Percentiles rank a stretch among this genome's conserved stretches.
Evolutionary conservation across 352 stramenopile genomes (phyloP).

Genomic region (Phytophthora syringae): DNA sequence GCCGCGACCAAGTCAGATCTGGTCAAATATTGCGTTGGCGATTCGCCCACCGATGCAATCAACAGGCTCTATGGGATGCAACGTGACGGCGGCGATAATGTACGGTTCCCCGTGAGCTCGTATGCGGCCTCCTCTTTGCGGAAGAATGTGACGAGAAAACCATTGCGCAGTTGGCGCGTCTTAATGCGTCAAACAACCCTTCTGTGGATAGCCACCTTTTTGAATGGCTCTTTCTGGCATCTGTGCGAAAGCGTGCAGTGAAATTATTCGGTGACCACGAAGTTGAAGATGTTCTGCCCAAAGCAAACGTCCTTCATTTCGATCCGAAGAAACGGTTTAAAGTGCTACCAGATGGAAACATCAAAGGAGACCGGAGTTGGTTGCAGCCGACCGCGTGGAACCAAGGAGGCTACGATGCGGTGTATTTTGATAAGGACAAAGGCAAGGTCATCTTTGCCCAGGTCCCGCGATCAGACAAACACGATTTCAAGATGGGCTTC

Average conservation of each 20-base stretch:
- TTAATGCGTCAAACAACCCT: too few species aligned
- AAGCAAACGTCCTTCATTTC: constrained; percentile 12
- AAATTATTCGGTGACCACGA: too few species aligned
- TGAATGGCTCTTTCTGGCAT: too few species aligned
- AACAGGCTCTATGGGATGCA: neutral
- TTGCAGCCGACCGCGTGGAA: constrained; percentile 33
- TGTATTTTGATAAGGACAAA: constrained; percentile 32
- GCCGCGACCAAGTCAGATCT: neutral
- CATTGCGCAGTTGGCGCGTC: too few species aligned
- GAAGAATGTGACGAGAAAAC: too few species aligned
- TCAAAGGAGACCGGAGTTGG: constrained; percentile 29
- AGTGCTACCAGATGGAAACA: constrained; percentile 3
- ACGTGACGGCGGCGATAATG: too few species aligned
- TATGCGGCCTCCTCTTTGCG: too few species aligned
- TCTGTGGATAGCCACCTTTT: too few species aligned
- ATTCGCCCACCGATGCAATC: neutral
- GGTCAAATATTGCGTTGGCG: neutral
- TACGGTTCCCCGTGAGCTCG: too few species aligned
- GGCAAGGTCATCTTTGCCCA: constrained; percentile 35
- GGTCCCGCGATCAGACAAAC: constrained; percentile 28
- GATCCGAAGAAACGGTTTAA: constrained; percentile 17
- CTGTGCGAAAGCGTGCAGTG: too few species aligned
- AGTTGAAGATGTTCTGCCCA: neutral
- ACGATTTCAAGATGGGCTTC: constrained; percentile 31
- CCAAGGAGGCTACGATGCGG: constrained; percentile 37